Conservation (phyloP, 352 stramenopile genomes). For the Globisporangium radiosum region DNA sequence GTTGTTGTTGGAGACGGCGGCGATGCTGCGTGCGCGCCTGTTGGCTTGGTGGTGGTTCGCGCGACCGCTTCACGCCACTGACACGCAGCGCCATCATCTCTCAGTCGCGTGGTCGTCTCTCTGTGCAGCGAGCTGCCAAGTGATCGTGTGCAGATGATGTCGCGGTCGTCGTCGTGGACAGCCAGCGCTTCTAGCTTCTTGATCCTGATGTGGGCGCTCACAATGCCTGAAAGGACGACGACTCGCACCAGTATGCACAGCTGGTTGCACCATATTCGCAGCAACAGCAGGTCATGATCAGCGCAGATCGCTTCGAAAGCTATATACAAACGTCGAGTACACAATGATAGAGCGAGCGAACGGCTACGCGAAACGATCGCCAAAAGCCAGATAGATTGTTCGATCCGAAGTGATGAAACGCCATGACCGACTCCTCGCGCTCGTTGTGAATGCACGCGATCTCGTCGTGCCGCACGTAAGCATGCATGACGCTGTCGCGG, state of each 20-base stretch:
- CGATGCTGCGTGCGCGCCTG: neutral
- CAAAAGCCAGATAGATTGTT: too few relatives aligned
- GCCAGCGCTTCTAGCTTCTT: too few relatives aligned
- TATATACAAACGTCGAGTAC: neutral
- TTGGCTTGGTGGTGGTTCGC: constrained; percentile 1
- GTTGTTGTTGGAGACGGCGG: neutral
- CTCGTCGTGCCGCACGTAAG: neutral
- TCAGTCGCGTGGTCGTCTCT: neutral
- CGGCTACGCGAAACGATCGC: too few relatives aligned
- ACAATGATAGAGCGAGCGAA: neutral
- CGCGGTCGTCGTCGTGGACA: too few relatives aligned
- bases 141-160: neutral
- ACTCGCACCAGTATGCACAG: neutral
- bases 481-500: neutral
- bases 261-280: too few relatives aligned
- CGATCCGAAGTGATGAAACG: constrained; percentile 8
- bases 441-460: constrained; percentile 25
- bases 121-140: neutral
- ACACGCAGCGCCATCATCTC: constrained; percentile 9
- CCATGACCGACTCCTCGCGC: constrained; percentile 11
- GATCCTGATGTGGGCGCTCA: too few relatives aligned
- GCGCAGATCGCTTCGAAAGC: neutral
- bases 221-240: neutral
- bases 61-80: constrained; percentile 14
- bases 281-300: neutral